phyloP scores from a whole-genome alignment of 371 early-diverging fungal species.

The Encephalitozoon hellem region DNA sequence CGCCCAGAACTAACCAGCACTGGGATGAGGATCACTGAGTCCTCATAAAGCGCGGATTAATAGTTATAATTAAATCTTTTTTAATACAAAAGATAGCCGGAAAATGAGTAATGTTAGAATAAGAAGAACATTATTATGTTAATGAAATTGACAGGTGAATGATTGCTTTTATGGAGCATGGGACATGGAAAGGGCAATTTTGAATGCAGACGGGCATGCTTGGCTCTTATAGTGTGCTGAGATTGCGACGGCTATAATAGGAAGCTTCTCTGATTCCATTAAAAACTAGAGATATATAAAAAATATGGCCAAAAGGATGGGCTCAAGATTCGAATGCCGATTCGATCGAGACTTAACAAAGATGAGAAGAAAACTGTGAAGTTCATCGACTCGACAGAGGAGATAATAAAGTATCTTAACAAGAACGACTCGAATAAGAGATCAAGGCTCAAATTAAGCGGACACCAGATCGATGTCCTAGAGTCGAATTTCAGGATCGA shows the following conservation, averaged over 20 bases:
- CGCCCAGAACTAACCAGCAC: slow-evolving; percentile 20
- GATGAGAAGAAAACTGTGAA: slow-evolving; percentile 6
- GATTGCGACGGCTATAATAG: background rate
- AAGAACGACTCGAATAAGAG: background rate
- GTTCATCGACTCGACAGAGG: slow-evolving; percentile 35
- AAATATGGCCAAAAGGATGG: background rate
- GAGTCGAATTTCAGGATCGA: slow-evolving; percentile 27
- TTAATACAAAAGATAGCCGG: background rate
- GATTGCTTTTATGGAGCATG: too few relatives aligned
- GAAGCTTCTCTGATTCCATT: background rate
- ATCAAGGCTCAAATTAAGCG: slow-evolving; percentile 12
- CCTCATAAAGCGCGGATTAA: background rate
- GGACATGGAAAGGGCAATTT: too few relatives aligned
- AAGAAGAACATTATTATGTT: too few relatives aligned
- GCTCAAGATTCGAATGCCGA: background rate
- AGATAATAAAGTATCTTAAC: slow-evolving; percentile 12
- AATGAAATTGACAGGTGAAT: too few relatives aligned
- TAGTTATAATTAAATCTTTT: background rate
- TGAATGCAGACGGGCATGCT: too few relatives aligned
- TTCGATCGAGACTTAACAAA: background rate
- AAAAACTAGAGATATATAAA: background rate
- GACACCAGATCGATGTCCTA: slow-evolving; percentile 16
- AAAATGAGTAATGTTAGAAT: background rate
- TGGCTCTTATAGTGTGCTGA: too few relatives aligned
- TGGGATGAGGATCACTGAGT: slow-evolving; percentile 51